phyloP scores from a whole-genome alignment of 2,329 filamentous ascomycete genomes.

The Alternaria brassicicola region DNA sequence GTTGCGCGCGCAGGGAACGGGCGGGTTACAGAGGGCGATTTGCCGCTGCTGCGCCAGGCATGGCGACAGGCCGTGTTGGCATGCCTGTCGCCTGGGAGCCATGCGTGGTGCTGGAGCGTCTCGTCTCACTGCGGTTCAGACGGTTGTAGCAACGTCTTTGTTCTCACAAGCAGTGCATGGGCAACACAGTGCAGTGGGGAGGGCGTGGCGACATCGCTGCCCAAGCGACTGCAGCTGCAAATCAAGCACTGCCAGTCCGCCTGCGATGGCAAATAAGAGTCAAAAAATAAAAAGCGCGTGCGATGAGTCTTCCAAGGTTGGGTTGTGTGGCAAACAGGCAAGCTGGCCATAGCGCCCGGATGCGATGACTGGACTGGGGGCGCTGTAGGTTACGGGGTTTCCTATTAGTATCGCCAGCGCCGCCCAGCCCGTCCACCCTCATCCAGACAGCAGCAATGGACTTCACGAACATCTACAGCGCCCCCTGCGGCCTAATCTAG shows the following conservation, averaged over 20 bases:
- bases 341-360: constrained; percentile 26
- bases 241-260: background rate
- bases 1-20: constrained; percentile 3
- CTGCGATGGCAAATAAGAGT: background rate
- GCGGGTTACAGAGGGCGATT: background rate
- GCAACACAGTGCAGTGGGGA: background rate
- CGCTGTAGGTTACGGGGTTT: constrained; percentile 30
- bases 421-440: constrained; percentile 33
- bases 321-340: constrained; percentile 30
- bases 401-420: constrained; percentile 38
- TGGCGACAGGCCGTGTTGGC: constrained; percentile 26
- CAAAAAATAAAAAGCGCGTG: background rate
- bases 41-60: constrained; percentile 27
- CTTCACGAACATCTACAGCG: constrained; percentile 40
- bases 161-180: background rate
- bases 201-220: background rate
- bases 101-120: constrained; percentile 25
- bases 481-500: constrained; percentile 43
- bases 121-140: constrained; percentile 3
- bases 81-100: constrained; percentile 18
- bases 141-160: background rate
- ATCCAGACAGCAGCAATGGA: constrained; percentile 44
- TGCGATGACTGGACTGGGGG: constrained; percentile 34
- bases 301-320: constrained; percentile 27
- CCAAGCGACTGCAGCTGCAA: constrained; percentile 5